These are phyloP conservation scores for Amauroascus niger DNA, from an alignment of 2,329 filamentous ascomycete genomes.

Conservation along the genomic window DNA sequence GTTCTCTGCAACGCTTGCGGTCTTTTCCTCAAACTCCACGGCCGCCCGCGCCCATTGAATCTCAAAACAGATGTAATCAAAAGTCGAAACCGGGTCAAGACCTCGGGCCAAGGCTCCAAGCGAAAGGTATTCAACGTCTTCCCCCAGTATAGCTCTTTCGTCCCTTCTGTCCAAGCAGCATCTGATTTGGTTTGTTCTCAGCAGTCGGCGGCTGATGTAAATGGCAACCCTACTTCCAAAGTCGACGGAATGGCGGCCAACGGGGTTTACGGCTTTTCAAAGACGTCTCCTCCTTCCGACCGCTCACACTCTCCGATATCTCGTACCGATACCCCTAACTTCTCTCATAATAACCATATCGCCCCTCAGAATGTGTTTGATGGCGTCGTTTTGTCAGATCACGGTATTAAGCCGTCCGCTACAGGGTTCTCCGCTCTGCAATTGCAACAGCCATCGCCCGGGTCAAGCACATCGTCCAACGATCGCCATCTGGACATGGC, in stretches of 20 bases:
- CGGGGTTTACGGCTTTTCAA: conserved; percentile 51
- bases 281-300: conserved; percentile 61
- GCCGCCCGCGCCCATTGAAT: conserved; percentile 82
- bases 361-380: conserved; percentile 72
- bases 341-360: conserved; percentile 58
- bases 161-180: conserved; percentile 6
- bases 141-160: conserved; percentile 21
- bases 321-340: conserved; percentile 65
- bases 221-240: conserved; percentile 50
- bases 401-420: conserved; percentile 53
- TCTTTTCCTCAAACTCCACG: conserved; percentile 93
- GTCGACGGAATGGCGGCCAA: conserved; percentile 48
- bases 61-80: conserved; percentile 99
- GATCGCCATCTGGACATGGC: conserved; percentile 58
- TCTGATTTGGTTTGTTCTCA: conserved; percentile 11
- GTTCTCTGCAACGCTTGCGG: conserved; percentile 98
- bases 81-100: conserved; percentile 96
- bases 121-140: conserved; percentile 58
- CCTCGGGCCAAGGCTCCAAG: conserved; percentile 64
- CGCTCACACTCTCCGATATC: conserved; percentile 70
- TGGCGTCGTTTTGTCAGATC: conserved; percentile 56
- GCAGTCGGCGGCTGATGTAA: conserved; percentile 42
- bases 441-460: conserved; percentile 50
- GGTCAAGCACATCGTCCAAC: conserved; percentile 48
- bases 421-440: conserved; percentile 44